phyloP scores from a whole-genome alignment of 352 stramenopile genomes.

The Phytophthora rubi region DNA sequence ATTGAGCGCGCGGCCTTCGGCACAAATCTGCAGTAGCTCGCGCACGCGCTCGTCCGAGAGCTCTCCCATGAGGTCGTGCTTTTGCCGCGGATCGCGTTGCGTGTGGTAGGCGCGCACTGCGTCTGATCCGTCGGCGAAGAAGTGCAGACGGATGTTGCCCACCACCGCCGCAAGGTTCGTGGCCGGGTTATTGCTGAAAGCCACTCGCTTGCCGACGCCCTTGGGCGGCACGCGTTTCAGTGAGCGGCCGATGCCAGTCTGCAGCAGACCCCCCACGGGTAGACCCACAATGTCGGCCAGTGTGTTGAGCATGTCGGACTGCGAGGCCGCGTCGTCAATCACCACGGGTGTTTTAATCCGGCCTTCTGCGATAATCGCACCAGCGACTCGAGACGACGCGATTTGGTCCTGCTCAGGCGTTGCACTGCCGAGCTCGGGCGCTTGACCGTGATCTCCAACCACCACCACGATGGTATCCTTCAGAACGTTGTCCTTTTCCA shows the following conservation, averaged over 20 bases:
- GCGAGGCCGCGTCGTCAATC: constrained; percentile 48
- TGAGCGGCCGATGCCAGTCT: constrained; percentile 63
- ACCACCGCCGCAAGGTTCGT: constrained; percentile 61
- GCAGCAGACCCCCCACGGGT: constrained; percentile 52
- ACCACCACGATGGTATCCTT: constrained; percentile 74
- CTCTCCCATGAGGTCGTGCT: constrained; percentile 55
- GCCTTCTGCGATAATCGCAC: constrained; percentile 63
- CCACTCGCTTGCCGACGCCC: constrained; percentile 34
- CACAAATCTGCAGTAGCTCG: constrained; percentile 46
- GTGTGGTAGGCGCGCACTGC: constrained; percentile 59
- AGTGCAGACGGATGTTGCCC: constrained; percentile 62
- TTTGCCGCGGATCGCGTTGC: constrained; percentile 44
- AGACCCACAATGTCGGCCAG: constrained; percentile 72
- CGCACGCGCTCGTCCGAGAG: constrained; percentile 32
- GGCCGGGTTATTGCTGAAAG: constrained; percentile 65
- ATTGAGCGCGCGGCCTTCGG: constrained; percentile 49
- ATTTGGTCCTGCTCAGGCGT: constrained; percentile 63
- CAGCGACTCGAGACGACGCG: constrained; percentile 49
- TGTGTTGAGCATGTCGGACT: constrained; percentile 74
- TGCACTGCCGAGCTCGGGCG: constrained; percentile 49
- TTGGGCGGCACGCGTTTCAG: constrained; percentile 56
- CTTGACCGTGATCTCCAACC: constrained; percentile 69
- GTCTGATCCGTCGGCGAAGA: constrained; percentile 54
- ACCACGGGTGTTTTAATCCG: constrained; percentile 48
- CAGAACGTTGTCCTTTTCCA: constrained; percentile 61